Conservation (phyloP, 805 yeast genomes). For the Yarrowia bubula region DNA sequence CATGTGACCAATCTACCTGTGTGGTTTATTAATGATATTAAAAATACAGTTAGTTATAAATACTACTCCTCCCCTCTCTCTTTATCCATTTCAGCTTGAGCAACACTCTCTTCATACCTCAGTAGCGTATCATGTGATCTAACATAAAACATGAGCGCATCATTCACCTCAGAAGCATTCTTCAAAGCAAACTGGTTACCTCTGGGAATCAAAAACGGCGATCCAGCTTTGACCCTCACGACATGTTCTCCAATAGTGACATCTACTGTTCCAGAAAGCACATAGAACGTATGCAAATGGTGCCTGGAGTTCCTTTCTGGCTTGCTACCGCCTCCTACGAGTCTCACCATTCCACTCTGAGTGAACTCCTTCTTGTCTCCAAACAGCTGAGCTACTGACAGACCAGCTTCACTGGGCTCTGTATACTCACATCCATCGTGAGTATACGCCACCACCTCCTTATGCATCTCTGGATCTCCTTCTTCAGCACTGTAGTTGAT, state of each 20-base stretch:
- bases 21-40: not conserved
- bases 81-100: not conserved
- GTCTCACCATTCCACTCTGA: slow-evolving; percentile 15
- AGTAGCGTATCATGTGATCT: slow-evolving; percentile 46
- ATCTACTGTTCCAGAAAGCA: slow-evolving; percentile 66
- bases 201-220: slow-evolving; percentile 79
- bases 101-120: slow-evolving; percentile 1
- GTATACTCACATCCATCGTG: slow-evolving; percentile 6
- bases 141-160: slow-evolving; percentile 69
- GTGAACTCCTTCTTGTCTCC: slow-evolving; percentile 13
- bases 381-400: slow-evolving; percentile 22
- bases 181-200: slow-evolving; percentile 68
- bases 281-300: slow-evolving; percentile 71
- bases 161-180: slow-evolving; percentile 52
- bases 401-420: slow-evolving; percentile 3
- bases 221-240: slow-evolving; percentile 66
- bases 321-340: slow-evolving; percentile 51
- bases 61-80: not conserved
- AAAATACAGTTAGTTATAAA: slow-evolving; percentile 21
- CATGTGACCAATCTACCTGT: no score
- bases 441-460: not conserved
- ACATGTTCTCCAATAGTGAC: slow-evolving; percentile 58
- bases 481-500: slow-evolving; percentile 1
- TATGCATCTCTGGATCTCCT: not conserved
- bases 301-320: slow-evolving; percentile 60